Evolutionary conservation across 78 protist species (phyloP).

Genomic region (Emiliania huxleyi): DNA sequence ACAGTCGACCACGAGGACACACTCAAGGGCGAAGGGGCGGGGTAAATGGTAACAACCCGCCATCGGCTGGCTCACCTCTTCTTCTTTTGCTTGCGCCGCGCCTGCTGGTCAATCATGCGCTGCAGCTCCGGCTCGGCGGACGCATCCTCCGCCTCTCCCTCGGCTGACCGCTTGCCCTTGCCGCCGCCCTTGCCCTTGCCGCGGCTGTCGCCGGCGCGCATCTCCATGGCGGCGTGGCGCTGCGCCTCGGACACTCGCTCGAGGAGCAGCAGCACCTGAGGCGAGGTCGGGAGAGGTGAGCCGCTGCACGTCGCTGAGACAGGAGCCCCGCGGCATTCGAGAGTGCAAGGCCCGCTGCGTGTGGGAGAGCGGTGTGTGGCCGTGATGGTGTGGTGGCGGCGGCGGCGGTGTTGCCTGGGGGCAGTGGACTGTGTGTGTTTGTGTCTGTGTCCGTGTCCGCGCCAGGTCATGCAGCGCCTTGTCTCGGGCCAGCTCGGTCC

Average conservation of each 20-base stretch:
- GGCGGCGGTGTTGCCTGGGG: not conserved
- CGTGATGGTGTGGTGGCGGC: not conserved
- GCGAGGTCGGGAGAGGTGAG: not conserved
- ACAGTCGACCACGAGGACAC: too few relatives aligned
- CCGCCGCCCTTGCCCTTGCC: not conserved
- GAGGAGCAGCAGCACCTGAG: constrained; percentile 18
- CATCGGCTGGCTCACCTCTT: too few relatives aligned
- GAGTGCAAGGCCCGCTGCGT: not conserved
- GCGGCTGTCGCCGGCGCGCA: not conserved
- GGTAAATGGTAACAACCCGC: too few relatives aligned
- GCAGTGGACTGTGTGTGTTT: too few relatives aligned
- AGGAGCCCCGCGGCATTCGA: too few relatives aligned
- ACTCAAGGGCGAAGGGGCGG: too few relatives aligned
- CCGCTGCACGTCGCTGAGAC: not conserved
- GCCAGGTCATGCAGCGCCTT: too few relatives aligned
- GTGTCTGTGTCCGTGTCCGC: too few relatives aligned
- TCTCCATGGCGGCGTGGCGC: constrained; percentile 36
- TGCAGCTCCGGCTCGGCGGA: not conserved
- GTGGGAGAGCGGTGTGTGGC: not conserved
- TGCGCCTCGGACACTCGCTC: constrained; percentile 50
- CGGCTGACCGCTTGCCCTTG: not conserved
- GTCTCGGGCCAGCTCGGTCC: too few relatives aligned
- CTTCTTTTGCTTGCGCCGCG: not conserved
- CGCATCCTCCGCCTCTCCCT: not conserved
- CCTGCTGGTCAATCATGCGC: not conserved